These are phyloP conservation scores for Annona cherimola DNA, from an alignment of 164 flowering plant genomes.

Conservation along the genomic window DNA sequence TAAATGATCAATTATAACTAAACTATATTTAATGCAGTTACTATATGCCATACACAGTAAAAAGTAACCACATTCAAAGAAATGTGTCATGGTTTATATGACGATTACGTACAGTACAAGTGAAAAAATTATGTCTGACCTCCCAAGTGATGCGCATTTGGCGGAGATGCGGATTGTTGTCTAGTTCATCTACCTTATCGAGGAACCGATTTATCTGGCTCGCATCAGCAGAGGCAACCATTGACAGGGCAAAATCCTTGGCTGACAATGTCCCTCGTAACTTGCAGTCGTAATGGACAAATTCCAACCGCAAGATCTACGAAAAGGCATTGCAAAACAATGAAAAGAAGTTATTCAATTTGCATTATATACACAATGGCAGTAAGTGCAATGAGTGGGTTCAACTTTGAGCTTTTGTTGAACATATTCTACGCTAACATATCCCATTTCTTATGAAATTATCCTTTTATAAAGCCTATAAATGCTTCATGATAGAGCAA, in stretches of 20 bases:
- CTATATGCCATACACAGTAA: too few species aligned
- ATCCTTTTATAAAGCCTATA: too few species aligned
- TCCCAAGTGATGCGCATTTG: conserved; percentile 54
- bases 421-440: too few species aligned
- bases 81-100: background rate
- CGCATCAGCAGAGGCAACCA: conserved; percentile 96
- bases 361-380: too few species aligned
- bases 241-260: conserved; percentile 84
- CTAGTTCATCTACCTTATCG: conserved; percentile 57
- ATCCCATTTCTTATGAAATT: too few species aligned
- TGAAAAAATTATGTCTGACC: conserved; percentile 6
- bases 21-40: too few species aligned
- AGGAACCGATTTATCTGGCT: conserved; percentile 58
- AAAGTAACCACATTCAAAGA: too few species aligned
- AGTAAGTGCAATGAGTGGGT: too few species aligned
- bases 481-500: too few species aligned
- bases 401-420: too few species aligned
- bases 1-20: too few species aligned
- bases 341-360: too few species aligned
- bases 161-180: conserved; percentile 39
- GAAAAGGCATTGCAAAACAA: conserved; percentile 4
- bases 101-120: background rate
- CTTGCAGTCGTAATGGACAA: conserved; percentile 82
- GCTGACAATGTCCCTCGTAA: conserved; percentile 68
- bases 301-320: conserved; percentile 79